phyloP scores from a whole-genome alignment of 768 basidiomycete genomes.

The Cystofilobasidium capitatum region DNA sequence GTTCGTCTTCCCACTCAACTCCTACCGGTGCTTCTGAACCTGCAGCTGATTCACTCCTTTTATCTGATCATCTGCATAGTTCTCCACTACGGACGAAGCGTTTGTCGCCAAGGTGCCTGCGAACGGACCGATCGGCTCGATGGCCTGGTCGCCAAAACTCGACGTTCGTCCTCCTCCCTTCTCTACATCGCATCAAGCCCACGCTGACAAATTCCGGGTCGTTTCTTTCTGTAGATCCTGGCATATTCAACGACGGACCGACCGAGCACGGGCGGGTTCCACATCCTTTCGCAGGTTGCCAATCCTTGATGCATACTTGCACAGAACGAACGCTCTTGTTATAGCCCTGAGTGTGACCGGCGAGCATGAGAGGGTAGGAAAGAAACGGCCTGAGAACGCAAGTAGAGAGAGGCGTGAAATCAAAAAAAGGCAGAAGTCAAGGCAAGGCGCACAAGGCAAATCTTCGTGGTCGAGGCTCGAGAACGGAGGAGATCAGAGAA shows the following conservation, averaged over 20 bases:
- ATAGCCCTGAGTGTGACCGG: not conserved
- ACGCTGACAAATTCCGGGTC: not conserved
- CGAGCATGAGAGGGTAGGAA: too few species aligned
- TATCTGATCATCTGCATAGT: not conserved
- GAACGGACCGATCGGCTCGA: not conserved
- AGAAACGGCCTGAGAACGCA: too few species aligned
- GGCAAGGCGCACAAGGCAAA: too few species aligned
- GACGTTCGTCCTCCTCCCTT: conserved; percentile 1
- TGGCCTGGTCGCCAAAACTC: conserved; percentile 17
- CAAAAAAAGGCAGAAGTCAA: too few species aligned
- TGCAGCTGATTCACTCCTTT: not conserved
- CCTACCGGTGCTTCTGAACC: not conserved
- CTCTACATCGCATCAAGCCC: not conserved
- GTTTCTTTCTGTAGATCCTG: not conserved
- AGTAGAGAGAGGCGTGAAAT: too few species aligned
- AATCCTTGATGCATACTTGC: not conserved
- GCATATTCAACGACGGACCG: not conserved
- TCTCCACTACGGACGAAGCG: conserved; percentile 11
- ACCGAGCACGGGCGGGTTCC: not conserved
- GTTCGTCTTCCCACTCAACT: not conserved
- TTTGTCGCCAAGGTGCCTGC: conserved; percentile 12
- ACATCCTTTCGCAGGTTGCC: not conserved
- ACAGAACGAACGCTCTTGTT: not conserved
- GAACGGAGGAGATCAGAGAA: too few species aligned
- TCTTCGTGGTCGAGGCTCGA: too few species aligned